Conservation (phyloP, 2,329 filamentous ascomycete genomes). For the Xylariaceae sp. region DNA sequence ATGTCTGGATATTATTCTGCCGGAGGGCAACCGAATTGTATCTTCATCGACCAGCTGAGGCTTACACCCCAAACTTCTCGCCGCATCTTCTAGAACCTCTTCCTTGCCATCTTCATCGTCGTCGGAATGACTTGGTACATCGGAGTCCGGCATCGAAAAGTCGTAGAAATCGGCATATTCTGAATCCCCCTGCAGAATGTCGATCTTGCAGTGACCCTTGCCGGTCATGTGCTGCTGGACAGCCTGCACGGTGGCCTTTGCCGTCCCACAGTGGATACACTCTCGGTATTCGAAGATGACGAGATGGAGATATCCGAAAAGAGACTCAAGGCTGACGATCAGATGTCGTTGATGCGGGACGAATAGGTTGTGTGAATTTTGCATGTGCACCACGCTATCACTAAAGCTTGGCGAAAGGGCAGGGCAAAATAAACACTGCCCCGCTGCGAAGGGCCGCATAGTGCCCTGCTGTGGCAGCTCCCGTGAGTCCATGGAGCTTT, state of each 20-base stretch:
- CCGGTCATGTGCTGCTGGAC: conserved; percentile 41
- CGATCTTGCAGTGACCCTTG: conserved; percentile 27
- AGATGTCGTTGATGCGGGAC: conserved; percentile 38
- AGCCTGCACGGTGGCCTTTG: conserved; percentile 39
- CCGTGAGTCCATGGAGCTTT: too few species aligned
- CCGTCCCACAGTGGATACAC: conserved; percentile 47
- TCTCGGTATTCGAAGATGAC: conserved; percentile 46
- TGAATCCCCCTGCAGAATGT: conserved; percentile 20
- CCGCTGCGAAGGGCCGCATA: conserved; percentile 20
- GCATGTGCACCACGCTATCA: conserved; percentile 41
- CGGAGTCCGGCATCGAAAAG: conserved; percentile 16
- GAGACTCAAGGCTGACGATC: conserved; percentile 41
- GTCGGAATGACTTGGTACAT: conserved; percentile 8
- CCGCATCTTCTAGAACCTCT: background rate
- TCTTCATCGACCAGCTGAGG: conserved; percentile 18
- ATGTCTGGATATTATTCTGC: conserved; percentile 23
- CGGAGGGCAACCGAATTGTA: conserved; percentile 24
- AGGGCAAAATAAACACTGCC: conserved; percentile 25
- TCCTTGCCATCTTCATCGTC: conserved; percentile 10
- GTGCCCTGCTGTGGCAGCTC: too few species aligned
- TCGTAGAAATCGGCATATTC: conserved; percentile 29
- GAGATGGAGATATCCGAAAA: conserved; percentile 46
- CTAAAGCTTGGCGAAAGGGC: conserved; percentile 12
- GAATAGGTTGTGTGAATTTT: conserved; percentile 42
- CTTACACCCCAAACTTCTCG: conserved; percentile 7